Percentiles rank a stretch among this genome's conserved stretches.
Evolutionary conservation across 352 stramenopile species (phyloP).

Genomic region (Pythium phragmitis): DNA sequence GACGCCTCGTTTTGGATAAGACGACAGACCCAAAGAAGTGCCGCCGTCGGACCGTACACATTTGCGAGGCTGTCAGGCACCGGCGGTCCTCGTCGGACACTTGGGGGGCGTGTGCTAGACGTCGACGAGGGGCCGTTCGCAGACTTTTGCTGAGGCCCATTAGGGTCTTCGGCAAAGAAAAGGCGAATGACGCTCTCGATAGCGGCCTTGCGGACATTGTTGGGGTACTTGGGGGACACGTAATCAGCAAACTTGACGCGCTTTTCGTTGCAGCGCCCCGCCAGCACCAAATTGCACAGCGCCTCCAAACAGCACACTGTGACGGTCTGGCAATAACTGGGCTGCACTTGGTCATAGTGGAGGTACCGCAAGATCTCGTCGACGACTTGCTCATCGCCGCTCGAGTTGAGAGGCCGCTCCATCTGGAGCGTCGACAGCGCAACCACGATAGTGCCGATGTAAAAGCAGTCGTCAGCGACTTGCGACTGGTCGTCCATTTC

Average conservation of each 20-base stretch:
- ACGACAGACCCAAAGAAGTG: conserved; percentile 65
- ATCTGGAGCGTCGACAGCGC: conserved; percentile 69
- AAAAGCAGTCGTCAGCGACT: conserved; percentile 84
- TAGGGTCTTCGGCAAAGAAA: conserved; percentile 81
- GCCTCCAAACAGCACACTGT: conserved; percentile 82
- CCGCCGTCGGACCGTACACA: conserved; percentile 64
- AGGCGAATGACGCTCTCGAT: conserved; percentile 84
- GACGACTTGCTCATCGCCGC: conserved; percentile 51
- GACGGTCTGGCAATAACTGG: conserved; percentile 79
- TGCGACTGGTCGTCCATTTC: conserved; percentile 86
- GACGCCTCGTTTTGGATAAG: conserved; percentile 67
- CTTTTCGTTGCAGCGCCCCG: conserved; percentile 65
- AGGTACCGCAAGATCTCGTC: conserved; percentile 76
- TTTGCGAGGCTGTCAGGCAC: conserved; percentile 38
- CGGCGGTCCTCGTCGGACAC: conserved; percentile 2
- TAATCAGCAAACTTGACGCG: conserved; percentile 72
- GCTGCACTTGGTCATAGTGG: conserved; percentile 84
- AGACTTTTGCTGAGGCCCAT: conserved; percentile 18
- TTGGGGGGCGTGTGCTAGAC: conserved; percentile 12
- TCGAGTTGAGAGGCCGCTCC: conserved; percentile 52
- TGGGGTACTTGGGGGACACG: conserved; percentile 66
- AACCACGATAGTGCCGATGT: conserved; percentile 76
- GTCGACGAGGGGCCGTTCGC: not conserved
- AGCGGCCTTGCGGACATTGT: conserved; percentile 75
- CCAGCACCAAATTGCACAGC: conserved; percentile 75